Conservation (phyloP, 805 yeast species). For the Teunomyces cretensis region DNA sequence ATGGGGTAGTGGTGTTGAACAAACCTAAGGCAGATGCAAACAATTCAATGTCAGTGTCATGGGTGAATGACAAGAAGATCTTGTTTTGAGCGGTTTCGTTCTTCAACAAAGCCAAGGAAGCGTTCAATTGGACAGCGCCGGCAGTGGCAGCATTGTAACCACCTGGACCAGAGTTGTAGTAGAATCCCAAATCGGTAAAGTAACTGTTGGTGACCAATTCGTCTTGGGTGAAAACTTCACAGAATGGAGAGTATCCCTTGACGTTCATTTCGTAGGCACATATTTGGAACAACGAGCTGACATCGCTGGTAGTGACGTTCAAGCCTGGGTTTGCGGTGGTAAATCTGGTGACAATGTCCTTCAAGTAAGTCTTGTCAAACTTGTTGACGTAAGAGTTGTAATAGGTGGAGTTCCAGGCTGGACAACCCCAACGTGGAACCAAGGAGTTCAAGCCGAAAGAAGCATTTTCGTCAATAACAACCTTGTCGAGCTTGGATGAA, state of each 20-base stretch:
- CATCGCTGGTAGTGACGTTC: slow-evolving; percentile 10
- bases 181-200: slow-evolving; percentile 10
- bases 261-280: slow-evolving; percentile 17
- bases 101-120: slow-evolving; percentile 11
- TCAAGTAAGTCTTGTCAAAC: slow-evolving; percentile 20
- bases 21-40: slow-evolving; percentile 12
- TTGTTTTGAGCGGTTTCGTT: slow-evolving; percentile 12
- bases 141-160: slow-evolving; percentile 7
- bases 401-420: slow-evolving; percentile 11
- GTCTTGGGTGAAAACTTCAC: slow-evolving; percentile 14
- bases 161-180: slow-evolving; percentile 15
- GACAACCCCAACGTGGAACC: slow-evolving; percentile 52
- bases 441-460: slow-evolving; percentile 58
- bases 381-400: slow-evolving; percentile 15
- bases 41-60: slow-evolving; percentile 15
- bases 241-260: slow-evolving; percentile 13
- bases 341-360: slow-evolving; percentile 15
- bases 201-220: slow-evolving; percentile 13
- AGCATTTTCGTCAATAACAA: slow-evolving; percentile 48
- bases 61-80: slow-evolving; percentile 14
- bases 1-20: slow-evolving; percentile 4
- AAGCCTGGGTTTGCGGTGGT: slow-evolving; percentile 15
- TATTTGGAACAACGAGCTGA: slow-evolving; percentile 10
- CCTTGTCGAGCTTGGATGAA: slow-evolving; percentile 24
- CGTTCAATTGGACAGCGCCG: slow-evolving; percentile 10